Base-by-base conservation (phyloP, 306 rosid genomes). In the Cotoneaster glaucophyllus region DNA sequence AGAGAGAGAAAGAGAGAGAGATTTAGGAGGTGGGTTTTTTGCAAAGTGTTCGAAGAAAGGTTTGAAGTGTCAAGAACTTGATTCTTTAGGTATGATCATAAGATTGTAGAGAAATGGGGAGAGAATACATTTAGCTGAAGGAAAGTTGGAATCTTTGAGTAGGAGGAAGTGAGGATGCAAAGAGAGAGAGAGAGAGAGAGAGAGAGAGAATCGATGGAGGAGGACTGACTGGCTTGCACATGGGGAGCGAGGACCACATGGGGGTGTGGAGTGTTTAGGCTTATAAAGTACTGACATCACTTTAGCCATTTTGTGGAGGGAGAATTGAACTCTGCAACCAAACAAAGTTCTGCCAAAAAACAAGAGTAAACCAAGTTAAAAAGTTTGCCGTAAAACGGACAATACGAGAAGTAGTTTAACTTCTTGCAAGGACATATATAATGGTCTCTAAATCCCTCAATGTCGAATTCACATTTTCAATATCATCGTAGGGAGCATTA, bases 201-300 rank as follows among this genome's bases (percentile, higher is more conserved):
- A 25, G 15, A 32, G 32, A 61, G 65, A 61, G 34, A 59, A 25
- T 9, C 65, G 26, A 59, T 5, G 28, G 17, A 25, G 64, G 18
- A 59, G 13, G 34, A 17, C 65, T 29, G 13, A 6, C n/a, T 63
- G 41, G 67, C 53, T 83, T 6, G 86, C 86, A 77, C 77, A 59
- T 59, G 77, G 77, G 43, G 41, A 17, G 37, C 7, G 67, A 18
- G 69, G 77, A n/a, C 76, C 76, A 72, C 67, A 39, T 59, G 64
- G 64, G 64, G 31, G 64, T 21, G 22, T 52, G 4, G 9, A 8
- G 53, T 14, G 53, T 15, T 4, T 7, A 0, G 21, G 65, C 65
- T 61, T 12, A 13, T 5, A 24, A 17, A 29, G 67, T 29, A 28
- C 31, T 17, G 41, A 31, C 75, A 56, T 17, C 17, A 48, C 53